A percentile compares a stretch with the other conserved stretches of the same genome.
Conservation (phyloP, 106 monocot genomes). For the Dioscorea alata region DNA sequence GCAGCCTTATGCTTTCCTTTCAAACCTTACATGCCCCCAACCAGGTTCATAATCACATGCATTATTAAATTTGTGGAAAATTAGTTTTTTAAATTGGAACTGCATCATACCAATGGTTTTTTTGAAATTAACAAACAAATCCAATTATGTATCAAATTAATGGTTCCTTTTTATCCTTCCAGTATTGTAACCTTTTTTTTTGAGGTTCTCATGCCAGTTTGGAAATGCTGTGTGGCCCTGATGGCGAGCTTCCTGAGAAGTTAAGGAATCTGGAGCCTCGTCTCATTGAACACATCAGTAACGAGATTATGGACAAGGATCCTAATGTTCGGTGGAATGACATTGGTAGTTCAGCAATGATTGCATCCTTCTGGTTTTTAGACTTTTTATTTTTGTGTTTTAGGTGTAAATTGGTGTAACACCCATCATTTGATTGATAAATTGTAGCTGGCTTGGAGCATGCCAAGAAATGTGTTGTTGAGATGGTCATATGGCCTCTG, state of each 20-base stretch:
- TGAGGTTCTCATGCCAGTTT: constrained; percentile 39
- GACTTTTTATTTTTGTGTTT: background rate
- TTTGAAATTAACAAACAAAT: too few relatives aligned
- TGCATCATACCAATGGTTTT: too few relatives aligned
- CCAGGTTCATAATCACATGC: too few relatives aligned
- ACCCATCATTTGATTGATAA: constrained; percentile 3
- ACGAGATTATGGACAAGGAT: constrained; percentile 98
- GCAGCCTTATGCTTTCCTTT: too few relatives aligned
- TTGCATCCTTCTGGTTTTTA: background rate
- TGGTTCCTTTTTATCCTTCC: too few relatives aligned
- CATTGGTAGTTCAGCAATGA: constrained; percentile 50
- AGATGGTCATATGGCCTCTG: constrained; percentile 99
- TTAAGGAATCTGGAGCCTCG: constrained; percentile 95
- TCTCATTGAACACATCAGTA: constrained; percentile 95
- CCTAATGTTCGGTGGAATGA: constrained; percentile 98
- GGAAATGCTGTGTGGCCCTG: constrained; percentile 84
- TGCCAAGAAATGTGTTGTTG: constrained; percentile 97
- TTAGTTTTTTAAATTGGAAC: too few relatives aligned
- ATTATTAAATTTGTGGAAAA: too few relatives aligned
- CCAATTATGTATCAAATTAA: too few relatives aligned
- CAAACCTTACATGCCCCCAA: too few relatives aligned
- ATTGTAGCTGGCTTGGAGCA: constrained; percentile 94
- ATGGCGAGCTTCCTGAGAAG: constrained; percentile 98
- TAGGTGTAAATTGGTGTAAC: constrained; percentile 1
- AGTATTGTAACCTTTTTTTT: background rate